Percentiles rank a stretch among this genome's conserved stretches.
These are phyloP conservation scores for Aspergillus neotritici DNA, from an alignment of 2,329 filamentous ascomycete species.

Conservation along the genomic window DNA sequence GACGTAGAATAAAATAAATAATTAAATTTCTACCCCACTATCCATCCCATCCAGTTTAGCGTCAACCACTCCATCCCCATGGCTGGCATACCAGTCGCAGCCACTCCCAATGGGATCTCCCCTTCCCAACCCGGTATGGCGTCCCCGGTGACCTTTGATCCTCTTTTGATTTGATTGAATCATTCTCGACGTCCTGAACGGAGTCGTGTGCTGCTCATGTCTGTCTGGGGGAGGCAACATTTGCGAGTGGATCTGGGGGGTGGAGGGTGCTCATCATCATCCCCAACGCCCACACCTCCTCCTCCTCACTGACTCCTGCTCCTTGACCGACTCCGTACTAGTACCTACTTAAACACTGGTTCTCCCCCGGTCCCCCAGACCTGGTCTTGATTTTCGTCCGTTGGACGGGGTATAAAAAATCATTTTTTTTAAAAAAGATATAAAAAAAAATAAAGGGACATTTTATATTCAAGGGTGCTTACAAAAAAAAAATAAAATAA, in stretches of 20 bases:
- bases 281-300: slow-evolving; percentile 19
- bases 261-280: slow-evolving; percentile 15
- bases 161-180: slow-evolving; percentile 1
- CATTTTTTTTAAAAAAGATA: slow-evolving; percentile 1
- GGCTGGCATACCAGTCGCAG: no score
- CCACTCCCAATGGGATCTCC: neutral
- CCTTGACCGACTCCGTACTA: neutral
- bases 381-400: slow-evolving; percentile 17
- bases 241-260: slow-evolving; percentile 19
- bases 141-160: neutral
- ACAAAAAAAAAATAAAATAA: no score
- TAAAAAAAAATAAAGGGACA: no score
- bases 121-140: neutral
- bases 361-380: slow-evolving; percentile 18
- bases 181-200: slow-evolving; percentile 8
- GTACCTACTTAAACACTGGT: slow-evolving; percentile 27
- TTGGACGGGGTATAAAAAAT: slow-evolving; percentile 13
- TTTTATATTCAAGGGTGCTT: no score
- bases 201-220: slow-evolving; percentile 12
- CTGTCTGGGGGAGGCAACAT: slow-evolving; percentile 28
- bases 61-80: no score
- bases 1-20: no score
- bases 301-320: slow-evolving; percentile 12
- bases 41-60: no score
- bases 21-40: no score